Percentiles rank a stretch among this genome's conserved stretches.
Evolutionary conservation across 805 yeast genomes (phyloP).

Genomic region (Metschnikowia vanudenii): DNA sequence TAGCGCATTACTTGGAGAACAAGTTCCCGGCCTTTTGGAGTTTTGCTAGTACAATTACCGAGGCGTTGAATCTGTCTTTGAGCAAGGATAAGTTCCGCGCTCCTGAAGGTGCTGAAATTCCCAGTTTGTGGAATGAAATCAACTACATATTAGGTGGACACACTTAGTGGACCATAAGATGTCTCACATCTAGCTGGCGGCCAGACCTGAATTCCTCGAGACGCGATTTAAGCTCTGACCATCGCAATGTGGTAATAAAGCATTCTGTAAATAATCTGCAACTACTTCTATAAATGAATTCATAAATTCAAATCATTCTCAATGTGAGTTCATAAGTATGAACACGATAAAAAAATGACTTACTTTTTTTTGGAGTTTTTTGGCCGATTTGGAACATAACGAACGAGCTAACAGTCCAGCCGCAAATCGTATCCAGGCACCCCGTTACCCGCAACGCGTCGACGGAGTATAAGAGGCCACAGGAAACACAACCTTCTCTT

Average conservation of each 20-base stretch:
- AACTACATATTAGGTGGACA: slow-evolving; percentile 14
- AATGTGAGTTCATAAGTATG: too few species aligned
- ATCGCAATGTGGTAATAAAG: too few species aligned
- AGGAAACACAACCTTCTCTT: neutral
- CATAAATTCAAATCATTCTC: too few species aligned
- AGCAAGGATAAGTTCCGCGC: slow-evolving; percentile 19
- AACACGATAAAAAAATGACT: too few species aligned
- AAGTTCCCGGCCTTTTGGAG: slow-evolving; percentile 31
- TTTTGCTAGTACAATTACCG: slow-evolving; percentile 14
- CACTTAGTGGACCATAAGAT: neutral
- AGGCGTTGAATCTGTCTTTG: slow-evolving; percentile 15
- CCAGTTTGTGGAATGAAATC: slow-evolving; percentile 38
- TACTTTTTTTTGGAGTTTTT: too few species aligned
- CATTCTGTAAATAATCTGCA: too few species aligned
- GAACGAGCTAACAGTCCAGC: neutral
- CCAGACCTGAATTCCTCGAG: neutral
- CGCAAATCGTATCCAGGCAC: neutral
- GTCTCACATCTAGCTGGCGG: neutral
- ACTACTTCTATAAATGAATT: too few species aligned
- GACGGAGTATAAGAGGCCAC: slow-evolving; percentile 1
- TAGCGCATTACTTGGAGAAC: slow-evolving; percentile 31
- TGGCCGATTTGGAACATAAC: too few species aligned
- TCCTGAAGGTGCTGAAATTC: slow-evolving; percentile 30
- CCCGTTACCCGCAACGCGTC: slow-evolving; percentile 15
- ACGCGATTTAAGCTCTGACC: neutral